Evolutionary conservation across 495 filamentous ascomycete species (phyloP), one percentile per base, ranked within the genome.

Genomic region (Podospora sp.): DNA sequence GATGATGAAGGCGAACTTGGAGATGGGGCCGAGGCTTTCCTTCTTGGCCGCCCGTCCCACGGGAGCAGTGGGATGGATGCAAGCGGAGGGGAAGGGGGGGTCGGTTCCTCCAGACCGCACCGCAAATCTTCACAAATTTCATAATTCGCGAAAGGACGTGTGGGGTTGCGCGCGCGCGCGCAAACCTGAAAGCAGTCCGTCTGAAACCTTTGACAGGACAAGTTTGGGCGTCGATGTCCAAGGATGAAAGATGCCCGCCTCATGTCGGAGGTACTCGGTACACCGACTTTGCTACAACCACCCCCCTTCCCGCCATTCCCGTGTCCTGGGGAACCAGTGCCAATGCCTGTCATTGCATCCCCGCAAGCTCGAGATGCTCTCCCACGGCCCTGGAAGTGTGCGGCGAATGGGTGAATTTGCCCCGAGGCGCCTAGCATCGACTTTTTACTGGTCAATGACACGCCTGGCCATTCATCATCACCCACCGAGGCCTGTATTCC

Each of bases 391-490:
- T 55, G 52, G 52, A 22, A 55, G 52, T 55, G 52, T 26, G 52
- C 52, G 22, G 52, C 52, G 52, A 55, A 55, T 55, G 52, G 49
- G 20, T 22, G 52, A 55, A 12, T 55, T 55, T 12, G 52, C n/a
- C 20, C 9, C 7, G n/a, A 2, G 52, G 56, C 56, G 56, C 27
- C 24, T 59, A 59, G 56, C 25, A 29, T 11, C 4, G 16, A 11
- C 1, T 4, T 35, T 22, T 33, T 22, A 59, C 25, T 59, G 56
- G 56, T 59, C 56, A 22, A 59, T 59, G 24, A 59, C 56, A 59
- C 25, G 56, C 56, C 56, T 27, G 2, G 6, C 3, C n/a, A 6
- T 22, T 22, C 52, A 26, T 14, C 49, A n/a, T 55, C 52, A 55
- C 20, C 52, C 20, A n/a, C 52, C 7, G 24, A 5, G 49, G 2